These are phyloP conservation scores for Thelonectria rubi DNA, from an alignment of 2,329 filamentous ascomycete species.

Conservation along the genomic window DNA sequence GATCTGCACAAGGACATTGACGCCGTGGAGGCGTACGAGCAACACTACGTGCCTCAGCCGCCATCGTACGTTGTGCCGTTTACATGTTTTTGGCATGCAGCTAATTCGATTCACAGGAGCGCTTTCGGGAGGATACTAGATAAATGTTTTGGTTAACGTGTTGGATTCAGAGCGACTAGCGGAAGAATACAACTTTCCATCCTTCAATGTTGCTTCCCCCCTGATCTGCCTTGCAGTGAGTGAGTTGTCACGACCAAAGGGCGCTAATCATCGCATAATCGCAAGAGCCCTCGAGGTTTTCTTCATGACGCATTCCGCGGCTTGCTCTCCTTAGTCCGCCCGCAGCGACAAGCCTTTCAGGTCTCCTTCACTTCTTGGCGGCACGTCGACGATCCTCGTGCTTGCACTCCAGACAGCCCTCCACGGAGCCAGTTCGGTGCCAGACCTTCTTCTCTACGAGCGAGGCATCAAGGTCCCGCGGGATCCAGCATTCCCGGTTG, in stretches of 20 bases:
- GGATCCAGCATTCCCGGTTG: slow-evolving; percentile 37
- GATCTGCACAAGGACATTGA: slow-evolving; percentile 70
- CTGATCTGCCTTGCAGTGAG: no score
- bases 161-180: not conserved
- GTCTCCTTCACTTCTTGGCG: not conserved
- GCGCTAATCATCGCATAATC: no score
- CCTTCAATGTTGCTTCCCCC: no score
- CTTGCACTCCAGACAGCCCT: not conserved
- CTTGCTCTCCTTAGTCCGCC: no score
- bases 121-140: slow-evolving; percentile 33
- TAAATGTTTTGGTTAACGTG: slow-evolving; percentile 29
- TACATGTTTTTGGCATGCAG: not conserved
- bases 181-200: no score
- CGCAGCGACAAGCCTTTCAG: no score
- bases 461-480: not conserved
- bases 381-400: not conserved
- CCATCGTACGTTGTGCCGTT: slow-evolving; percentile 57
- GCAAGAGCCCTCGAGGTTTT: no score
- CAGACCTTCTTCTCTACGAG: slow-evolving; percentile 3
- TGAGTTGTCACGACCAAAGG: no score
- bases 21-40: slow-evolving; percentile 74
- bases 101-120: slow-evolving; percentile 26
- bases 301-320: no score
- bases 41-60: slow-evolving; percentile 63
- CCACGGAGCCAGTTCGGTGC: not conserved